Evolutionary conservation across 805 yeast species (phyloP).

Genomic region (Metschnikowia amazonensis): DNA sequence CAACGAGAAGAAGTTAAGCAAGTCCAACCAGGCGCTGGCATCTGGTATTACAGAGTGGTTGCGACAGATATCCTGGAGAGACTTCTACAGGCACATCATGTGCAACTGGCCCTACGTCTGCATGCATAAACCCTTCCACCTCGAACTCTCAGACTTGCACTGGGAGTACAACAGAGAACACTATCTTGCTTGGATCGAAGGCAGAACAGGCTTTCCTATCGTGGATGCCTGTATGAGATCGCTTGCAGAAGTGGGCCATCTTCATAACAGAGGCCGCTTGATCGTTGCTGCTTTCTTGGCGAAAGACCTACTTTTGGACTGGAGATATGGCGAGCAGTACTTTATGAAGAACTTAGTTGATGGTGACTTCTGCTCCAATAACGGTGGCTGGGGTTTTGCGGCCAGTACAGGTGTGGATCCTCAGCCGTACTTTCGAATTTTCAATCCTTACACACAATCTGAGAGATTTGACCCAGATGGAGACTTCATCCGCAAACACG

Average conservation of each 20-base stretch:
- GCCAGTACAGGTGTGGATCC: slow-evolving; percentile 52
- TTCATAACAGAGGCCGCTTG: slow-evolving; percentile 54
- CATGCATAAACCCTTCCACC: slow-evolving; percentile 48
- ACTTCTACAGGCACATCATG: slow-evolving; percentile 49
- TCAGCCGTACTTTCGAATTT: slow-evolving; percentile 55
- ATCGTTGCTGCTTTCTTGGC: slow-evolving; percentile 49
- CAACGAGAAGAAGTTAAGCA: slow-evolving; percentile 23
- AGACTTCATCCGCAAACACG: slow-evolving; percentile 45
- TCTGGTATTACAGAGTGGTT: slow-evolving; percentile 42
- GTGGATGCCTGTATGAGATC: slow-evolving; percentile 59
- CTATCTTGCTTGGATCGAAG: slow-evolving; percentile 50
- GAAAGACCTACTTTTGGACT: slow-evolving; percentile 49
- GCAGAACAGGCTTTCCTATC: slow-evolving; percentile 53
- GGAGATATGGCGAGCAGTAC: slow-evolving; percentile 53
- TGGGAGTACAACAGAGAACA: slow-evolving; percentile 42
- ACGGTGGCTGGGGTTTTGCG: slow-evolving; percentile 58
- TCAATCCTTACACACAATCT: slow-evolving; percentile 50
- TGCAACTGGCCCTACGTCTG: slow-evolving; percentile 48
- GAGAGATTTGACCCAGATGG: slow-evolving; percentile 48
- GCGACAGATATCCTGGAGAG: slow-evolving; percentile 58
- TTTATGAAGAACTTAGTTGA: slow-evolving; percentile 48
- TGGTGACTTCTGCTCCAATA: slow-evolving; percentile 51
- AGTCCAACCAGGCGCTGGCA: slow-evolving; percentile 24
- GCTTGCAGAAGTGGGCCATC: slow-evolving; percentile 47
- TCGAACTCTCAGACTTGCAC: slow-evolving; percentile 37